Percentiles rank a stretch among this genome's conserved stretches.
These are phyloP conservation scores for Aspergillus sp. DNA, from an alignment of 2,329 filamentous ascomycete species.

Conservation along the genomic window DNA sequence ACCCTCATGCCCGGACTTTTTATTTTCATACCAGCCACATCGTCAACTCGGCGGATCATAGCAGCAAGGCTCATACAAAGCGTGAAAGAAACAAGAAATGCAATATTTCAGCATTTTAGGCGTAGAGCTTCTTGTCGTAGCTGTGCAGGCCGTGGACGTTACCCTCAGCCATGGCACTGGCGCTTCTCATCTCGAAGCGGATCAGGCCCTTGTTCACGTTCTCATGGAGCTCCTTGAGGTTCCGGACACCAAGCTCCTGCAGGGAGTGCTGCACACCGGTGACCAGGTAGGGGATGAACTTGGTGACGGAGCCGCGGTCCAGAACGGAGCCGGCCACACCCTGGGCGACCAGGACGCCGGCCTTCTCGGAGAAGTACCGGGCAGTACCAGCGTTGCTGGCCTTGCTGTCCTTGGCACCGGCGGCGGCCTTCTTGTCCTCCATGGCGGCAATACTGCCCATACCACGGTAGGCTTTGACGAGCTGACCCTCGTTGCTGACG, in stretches of 20 bases:
- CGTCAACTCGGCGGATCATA: slow-evolving; percentile 25
- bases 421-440: slow-evolving; percentile 96
- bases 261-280: slow-evolving; percentile 96
- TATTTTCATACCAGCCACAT: slow-evolving; percentile 27
- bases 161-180: slow-evolving; percentile 92
- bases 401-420: slow-evolving; percentile 66
- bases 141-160: slow-evolving; percentile 95
- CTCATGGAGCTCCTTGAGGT: slow-evolving; percentile 72
- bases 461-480: slow-evolving; percentile 98
- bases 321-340: slow-evolving; percentile 76
- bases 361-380: slow-evolving; percentile 96
- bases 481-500: slow-evolving; percentile 91
- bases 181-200: slow-evolving; percentile 90
- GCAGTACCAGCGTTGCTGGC: slow-evolving; percentile 87
- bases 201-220: slow-evolving; percentile 72
- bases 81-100: slow-evolving; percentile 15
- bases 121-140: slow-evolving; percentile 99
- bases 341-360: slow-evolving; percentile 91
- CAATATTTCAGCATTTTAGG: slow-evolving; percentile 50
- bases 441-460: slow-evolving; percentile 99
- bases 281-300: slow-evolving; percentile 93
- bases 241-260: slow-evolving; percentile 89
- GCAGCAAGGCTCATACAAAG: slow-evolving; percentile 15
- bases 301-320: slow-evolving; percentile 72
- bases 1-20: slow-evolving; percentile 31